These are phyloP conservation scores for Alliaria petiolata DNA, from an alignment of 345 rosid genomes.

Conservation along the genomic window DNA sequence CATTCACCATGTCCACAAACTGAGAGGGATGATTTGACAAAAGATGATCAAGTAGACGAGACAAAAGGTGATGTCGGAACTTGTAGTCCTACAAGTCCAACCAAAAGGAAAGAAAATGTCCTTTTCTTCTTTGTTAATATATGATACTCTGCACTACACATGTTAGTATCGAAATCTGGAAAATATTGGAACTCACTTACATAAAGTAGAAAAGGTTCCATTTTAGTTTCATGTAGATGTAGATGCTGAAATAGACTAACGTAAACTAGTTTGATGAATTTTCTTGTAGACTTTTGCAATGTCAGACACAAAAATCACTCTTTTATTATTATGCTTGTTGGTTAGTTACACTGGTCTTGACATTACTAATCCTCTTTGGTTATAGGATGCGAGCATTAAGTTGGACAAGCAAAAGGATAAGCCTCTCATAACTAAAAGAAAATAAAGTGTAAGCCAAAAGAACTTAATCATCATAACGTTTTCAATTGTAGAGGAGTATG, in stretches of 20 bases:
- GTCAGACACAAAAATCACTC: background rate
- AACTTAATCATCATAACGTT: background rate
- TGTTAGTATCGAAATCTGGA: background rate
- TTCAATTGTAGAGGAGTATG: background rate
- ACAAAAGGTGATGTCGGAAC: too few species aligned
- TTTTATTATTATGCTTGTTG: background rate
- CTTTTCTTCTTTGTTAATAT: background rate
- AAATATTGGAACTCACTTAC: background rate
- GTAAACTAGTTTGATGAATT: background rate
- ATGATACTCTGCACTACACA: background rate
- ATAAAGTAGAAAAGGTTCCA: background rate
- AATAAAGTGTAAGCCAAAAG: slow-evolving; percentile 71
- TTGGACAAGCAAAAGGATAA: slow-evolving; percentile 81
- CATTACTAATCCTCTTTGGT: slow-evolving; percentile 15
- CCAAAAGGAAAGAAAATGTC: too few species aligned
- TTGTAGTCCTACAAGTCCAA: too few species aligned
- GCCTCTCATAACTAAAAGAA: slow-evolving; percentile 77
- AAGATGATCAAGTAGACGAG: too few species aligned
- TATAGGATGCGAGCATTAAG: slow-evolving; percentile 82
- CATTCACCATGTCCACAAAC: too few species aligned
- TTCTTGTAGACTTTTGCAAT: slow-evolving; percentile 2
- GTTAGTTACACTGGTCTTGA: background rate
- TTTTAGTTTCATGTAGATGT: background rate
- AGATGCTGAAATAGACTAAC: background rate
- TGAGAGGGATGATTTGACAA: too few species aligned